Percentiles rank a stretch among this genome's conserved stretches.
Conservation (phyloP, 352 stramenopile genomes). For the Globisporangium radiosum region DNA sequence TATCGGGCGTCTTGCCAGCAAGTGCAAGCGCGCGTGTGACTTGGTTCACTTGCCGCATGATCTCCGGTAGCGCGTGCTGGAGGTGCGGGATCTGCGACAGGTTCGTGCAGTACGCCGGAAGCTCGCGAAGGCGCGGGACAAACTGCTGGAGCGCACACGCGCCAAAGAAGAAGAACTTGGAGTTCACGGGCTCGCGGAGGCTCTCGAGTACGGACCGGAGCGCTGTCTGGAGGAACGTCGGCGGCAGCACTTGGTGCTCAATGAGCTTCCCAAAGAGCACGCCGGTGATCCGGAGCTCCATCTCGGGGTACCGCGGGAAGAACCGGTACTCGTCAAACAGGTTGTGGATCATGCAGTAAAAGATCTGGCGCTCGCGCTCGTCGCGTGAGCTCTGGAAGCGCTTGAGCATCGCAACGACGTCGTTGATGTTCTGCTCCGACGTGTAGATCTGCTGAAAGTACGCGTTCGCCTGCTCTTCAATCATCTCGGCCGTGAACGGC, state of each 20-base stretch:
- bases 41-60: slow-evolving; percentile 85
- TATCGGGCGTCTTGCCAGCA: slow-evolving; percentile 18
- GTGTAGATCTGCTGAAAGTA: slow-evolving; percentile 99
- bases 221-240: slow-evolving; percentile 97
- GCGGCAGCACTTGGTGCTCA: slow-evolving; percentile 96
- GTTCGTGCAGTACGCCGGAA: slow-evolving; percentile 97
- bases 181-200: slow-evolving; percentile 93
- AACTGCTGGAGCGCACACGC: slow-evolving; percentile 98
- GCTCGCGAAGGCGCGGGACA: slow-evolving; percentile 93
- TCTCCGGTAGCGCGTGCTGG: slow-evolving; percentile 89
- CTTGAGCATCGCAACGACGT: slow-evolving; percentile 98
- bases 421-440: slow-evolving; percentile 96
- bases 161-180: slow-evolving; percentile 98
- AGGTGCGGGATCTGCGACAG: slow-evolving; percentile 98
- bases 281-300: slow-evolving; percentile 97
- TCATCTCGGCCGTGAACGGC: slow-evolving; percentile 90
- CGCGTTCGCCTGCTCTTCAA: slow-evolving; percentile 97
- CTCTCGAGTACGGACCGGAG: slow-evolving; percentile 97
- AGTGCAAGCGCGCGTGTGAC: slow-evolving; percentile 58
- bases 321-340: slow-evolving; percentile 99
- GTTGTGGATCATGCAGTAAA: slow-evolving; percentile 99
- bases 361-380: slow-evolving; percentile 96
- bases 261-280: slow-evolving; percentile 98
- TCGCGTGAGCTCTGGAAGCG: slow-evolving; percentile 96
- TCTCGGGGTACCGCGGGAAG: slow-evolving; percentile 98